Conservation (phyloP, 257 asterid genomes). For the Solanum ahanhuiri region DNA sequence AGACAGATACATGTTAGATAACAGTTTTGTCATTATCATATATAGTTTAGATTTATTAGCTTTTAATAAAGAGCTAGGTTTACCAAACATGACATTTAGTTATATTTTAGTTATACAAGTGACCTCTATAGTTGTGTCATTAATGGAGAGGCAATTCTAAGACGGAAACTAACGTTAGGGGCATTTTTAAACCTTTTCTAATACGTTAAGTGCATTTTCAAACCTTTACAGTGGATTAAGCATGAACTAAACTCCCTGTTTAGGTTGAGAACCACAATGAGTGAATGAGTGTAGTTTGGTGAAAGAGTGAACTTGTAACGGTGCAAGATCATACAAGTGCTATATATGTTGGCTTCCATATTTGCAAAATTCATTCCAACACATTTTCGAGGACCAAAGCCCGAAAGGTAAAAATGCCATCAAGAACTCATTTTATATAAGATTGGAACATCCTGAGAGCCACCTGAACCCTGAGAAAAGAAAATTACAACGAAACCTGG, state of each 20-base stretch:
- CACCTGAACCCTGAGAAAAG: too few species aligned
- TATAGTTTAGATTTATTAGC: not conserved
- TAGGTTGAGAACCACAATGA: too few species aligned
- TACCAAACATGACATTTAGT: not conserved
- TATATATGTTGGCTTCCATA: conserved; percentile 41
- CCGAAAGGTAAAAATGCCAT: conserved; percentile 42
- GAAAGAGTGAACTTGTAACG: conserved; percentile 21
- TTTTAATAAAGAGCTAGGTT: not conserved
- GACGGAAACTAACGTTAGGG: not conserved
- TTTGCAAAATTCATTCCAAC: conserved; percentile 38
- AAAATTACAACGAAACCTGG: not conserved
- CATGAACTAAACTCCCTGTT: too few species aligned
- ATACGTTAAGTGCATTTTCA: too few species aligned
- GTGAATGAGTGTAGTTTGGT: too few species aligned
- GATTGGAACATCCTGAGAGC: too few species aligned
- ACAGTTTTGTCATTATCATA: not conserved
- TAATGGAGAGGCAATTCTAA: not conserved
- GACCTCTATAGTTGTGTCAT: not conserved
- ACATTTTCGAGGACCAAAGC: conserved; percentile 46
- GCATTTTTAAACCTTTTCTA: not conserved
- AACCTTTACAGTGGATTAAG: too few species aligned
- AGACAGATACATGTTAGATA: not conserved
- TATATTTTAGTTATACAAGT: too few species aligned
- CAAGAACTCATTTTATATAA: too few species aligned
- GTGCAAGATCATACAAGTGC: conserved; percentile 34